Percentiles rank a stretch among this genome's conserved stretches.
Evolutionary conservation across 345 rosid genomes (phyloP).

Genomic region (Eucalyptus erythrocorys): DNA sequence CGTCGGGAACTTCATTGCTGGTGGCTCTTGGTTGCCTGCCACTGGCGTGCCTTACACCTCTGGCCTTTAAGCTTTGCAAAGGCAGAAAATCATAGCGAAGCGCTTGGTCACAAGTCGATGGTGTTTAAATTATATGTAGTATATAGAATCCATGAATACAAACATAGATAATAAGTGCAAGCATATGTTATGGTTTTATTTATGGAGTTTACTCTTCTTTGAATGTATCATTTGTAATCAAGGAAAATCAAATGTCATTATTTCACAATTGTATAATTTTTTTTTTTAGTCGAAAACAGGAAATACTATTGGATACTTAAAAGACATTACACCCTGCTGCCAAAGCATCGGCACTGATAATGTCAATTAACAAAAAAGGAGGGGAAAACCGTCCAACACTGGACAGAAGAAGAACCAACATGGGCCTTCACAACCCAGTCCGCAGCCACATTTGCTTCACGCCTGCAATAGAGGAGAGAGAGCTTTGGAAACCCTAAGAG

Average conservation of each 20-base stretch:
- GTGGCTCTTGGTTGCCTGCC: conserved; percentile 33
- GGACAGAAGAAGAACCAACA: no score
- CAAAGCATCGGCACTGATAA: no score
- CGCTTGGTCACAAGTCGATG: neutral
- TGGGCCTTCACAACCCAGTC: no score
- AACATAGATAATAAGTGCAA: neutral
- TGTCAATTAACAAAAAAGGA: no score
- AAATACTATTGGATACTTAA: no score
- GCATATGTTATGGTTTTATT: neutral
- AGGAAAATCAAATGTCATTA: neutral
- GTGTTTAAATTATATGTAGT: neutral
- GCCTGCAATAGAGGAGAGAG: no score
- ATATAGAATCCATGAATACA: neutral
- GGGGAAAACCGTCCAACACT: no score
- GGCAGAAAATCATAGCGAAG: neutral
- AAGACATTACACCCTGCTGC: no score
- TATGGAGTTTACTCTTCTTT: neutral
- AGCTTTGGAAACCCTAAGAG: no score
- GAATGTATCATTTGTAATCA: neutral
- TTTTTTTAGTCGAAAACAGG: no score
- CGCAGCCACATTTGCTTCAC: no score
- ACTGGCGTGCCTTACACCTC: conserved; percentile 32
- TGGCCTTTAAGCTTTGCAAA: conserved; percentile 16
- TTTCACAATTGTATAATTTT: neutral
- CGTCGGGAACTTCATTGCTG: conserved; percentile 29